Percentiles rank a stretch among this genome's conserved stretches.
Evolutionary conservation across 768 basidiomycete species (phyloP).

Genomic region (Chalciporus chontae): DNA sequence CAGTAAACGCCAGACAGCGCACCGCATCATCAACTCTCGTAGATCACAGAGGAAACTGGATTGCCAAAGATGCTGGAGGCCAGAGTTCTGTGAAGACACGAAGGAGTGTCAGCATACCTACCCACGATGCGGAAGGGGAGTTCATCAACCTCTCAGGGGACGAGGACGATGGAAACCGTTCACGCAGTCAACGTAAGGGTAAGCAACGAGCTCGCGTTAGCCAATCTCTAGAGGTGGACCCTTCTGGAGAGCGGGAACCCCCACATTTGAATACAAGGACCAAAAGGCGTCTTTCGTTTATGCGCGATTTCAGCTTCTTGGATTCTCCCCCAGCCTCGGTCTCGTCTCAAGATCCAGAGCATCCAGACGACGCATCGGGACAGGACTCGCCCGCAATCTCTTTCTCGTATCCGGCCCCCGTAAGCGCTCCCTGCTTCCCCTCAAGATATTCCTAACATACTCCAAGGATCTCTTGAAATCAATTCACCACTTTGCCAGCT

Average conservation of each 20-base stretch:
- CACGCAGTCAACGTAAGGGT: slow-evolving; percentile 17
- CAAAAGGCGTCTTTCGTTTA: slow-evolving; percentile 45
- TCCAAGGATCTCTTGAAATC: slow-evolving; percentile 49
- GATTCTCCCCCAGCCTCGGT: slow-evolving; percentile 27
- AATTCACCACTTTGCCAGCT: slow-evolving; percentile 48
- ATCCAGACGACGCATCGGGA: slow-evolving; percentile 2
- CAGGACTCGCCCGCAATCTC: slow-evolving; percentile 12
- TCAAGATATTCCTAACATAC: slow-evolving; percentile 14
- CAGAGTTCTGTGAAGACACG: slow-evolving; percentile 38
- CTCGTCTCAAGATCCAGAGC: slow-evolving; percentile 10
- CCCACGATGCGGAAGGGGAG: slow-evolving; percentile 25
- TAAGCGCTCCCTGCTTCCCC: slow-evolving; percentile 27
- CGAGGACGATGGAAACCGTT: slow-evolving; percentile 16
- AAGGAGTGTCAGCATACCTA: slow-evolving; percentile 18
- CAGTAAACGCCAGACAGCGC: slow-evolving; percentile 33
- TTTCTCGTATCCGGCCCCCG: slow-evolving; percentile 47
- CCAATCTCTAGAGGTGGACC: slow-evolving; percentile 6
- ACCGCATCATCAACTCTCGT: slow-evolving; percentile 36
- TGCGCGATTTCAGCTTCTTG: slow-evolving; percentile 53
- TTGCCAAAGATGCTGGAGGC: slow-evolving; percentile 65
- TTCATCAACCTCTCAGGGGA: slow-evolving; percentile 20
- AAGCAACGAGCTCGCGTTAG: slow-evolving; percentile 22
- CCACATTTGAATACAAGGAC: slow-evolving; percentile 22
- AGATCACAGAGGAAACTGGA: slow-evolving; percentile 58
- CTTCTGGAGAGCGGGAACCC: slow-evolving; percentile 10